Evolutionary conservation across 768 basidiomycete species (phyloP), one percentile per base, ranked within the genome.

Genomic region (Leccinum variicolor): DNA sequence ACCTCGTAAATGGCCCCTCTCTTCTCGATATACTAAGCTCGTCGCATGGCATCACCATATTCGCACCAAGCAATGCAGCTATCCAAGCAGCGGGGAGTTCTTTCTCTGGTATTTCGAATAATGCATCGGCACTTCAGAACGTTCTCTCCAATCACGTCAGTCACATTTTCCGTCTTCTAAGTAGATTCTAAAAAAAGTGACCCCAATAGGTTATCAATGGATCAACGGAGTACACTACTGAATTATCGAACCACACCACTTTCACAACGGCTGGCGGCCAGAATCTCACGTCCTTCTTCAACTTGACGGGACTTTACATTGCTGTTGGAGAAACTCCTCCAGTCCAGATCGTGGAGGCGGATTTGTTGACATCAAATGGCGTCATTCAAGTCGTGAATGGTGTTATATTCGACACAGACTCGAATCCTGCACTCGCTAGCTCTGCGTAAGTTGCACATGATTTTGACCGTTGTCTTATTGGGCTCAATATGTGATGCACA

Each of bases 281-380:
- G 64, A 60, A 75, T 0, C 75, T 85, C 65, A 73, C 66, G 1
- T 83, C 86, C 68, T 64, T 64, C 10, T 68, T 76, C 53, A 90
- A 90, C 69, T 70, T 73, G 0, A 79, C 83, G 4, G 88, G 89
- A 2, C 67, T 75, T 0, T 90, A 74, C 67, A 81, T 92, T 51
- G 77, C 74, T 33, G 73, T 68, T 17, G 69, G 72, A 8, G 79
- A 76, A 48, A 74, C 75, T 50, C 63, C 76, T 60, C 73, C 77
- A 39, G 86, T 84, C 6, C 75, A 71, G 61, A 81, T 91, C 63
- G 64, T 86, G 43, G 75, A 77, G 52, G 69, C 81, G 14, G 86
- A 91, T 66, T 76, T 87, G 6, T 73, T 90, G 62, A 68, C 82
- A 25, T 66, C 76, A 17, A 90, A 91, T 60, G 89, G 89, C 48